Conservation (phyloP, 2,329 filamentous ascomycete genomes). For the Balansia obtecta region DNA sequence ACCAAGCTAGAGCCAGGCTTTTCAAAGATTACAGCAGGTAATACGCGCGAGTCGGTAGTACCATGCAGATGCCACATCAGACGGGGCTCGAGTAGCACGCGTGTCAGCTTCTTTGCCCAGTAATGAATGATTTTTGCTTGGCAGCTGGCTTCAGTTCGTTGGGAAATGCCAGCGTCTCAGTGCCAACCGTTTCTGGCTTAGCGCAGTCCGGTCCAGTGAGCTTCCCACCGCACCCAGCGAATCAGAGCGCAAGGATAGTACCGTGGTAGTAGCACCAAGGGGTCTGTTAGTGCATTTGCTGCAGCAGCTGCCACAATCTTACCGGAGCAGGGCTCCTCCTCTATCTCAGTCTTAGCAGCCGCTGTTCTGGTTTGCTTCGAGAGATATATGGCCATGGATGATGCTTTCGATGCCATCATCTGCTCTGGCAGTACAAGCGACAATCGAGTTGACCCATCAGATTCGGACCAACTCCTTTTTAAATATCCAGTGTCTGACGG, state of each 20-base stretch:
- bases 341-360: background rate
- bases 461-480: too few relatives aligned
- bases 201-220: background rate
- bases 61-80: background rate
- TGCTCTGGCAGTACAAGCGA: too few relatives aligned
- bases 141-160: constrained; percentile 1
- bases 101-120: constrained; percentile 1
- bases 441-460: too few relatives aligned
- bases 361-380: too few relatives aligned
- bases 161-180: background rate
- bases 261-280: background rate
- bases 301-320: background rate
- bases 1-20: constrained; percentile 3
- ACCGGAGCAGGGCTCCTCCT: background rate
- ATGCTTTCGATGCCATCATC: too few relatives aligned
- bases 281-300: background rate
- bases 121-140: background rate
- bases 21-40: background rate
- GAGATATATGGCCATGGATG: too few relatives aligned
- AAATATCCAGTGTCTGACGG: too few relatives aligned
- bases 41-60: background rate
- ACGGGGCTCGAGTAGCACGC: background rate
- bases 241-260: background rate
- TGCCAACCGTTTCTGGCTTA: background rate
- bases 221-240: background rate